Evolutionary conservation across 2,329 filamentous ascomycete species (phyloP), one percentile per base, ranked within the genome.

Genomic region (Penicillium sp.): DNA sequence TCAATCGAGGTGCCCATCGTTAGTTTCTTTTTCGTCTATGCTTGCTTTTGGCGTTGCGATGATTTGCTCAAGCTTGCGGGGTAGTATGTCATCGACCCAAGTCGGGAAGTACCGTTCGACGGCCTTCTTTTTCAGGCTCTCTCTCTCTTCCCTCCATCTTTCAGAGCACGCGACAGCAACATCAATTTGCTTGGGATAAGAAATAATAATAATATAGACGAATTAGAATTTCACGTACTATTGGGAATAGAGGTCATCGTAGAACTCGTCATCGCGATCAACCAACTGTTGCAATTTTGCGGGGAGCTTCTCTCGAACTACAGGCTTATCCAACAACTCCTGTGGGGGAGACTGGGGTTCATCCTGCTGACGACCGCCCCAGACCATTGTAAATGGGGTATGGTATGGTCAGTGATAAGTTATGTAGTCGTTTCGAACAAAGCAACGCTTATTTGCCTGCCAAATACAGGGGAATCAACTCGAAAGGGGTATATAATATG

Each of bases 221-320:
- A 21, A 29, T 13, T 12, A 17, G 24, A 35, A 26, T 24, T 31
- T 21, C 3, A 79, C 84, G 56, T 79, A 90, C 87, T 84, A 83
- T 70, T 88, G 86, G 51, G 89, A 83, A 55, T 86, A 83, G 33
- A 94, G 69, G 52, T 87, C 80, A 52, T 89, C 85, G 68, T 87
- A 87, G 61, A 88, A 82, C 60, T 81, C 83, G 29, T 88, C 85
- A 9, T 95, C 77, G 48, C 71, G 70, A 57, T 83, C 76, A 7
- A 82, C 69, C 3, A 77, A 74, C 32, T 75, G 72, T 65, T 82
- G 79, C 3, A 83, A 66, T 29, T 75, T 71, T 43, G 72, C 69
- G n/a, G 78, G 75, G 13, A 83, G 73, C 53, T 71, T 73, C 60
- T 74, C 73, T 49, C 74, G 69, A 40, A 76, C 68, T n/a, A 75